These are phyloP conservation scores for Amanita phalloides DNA, from an alignment of 768 basidiomycete genomes.

Conservation along the genomic window DNA sequence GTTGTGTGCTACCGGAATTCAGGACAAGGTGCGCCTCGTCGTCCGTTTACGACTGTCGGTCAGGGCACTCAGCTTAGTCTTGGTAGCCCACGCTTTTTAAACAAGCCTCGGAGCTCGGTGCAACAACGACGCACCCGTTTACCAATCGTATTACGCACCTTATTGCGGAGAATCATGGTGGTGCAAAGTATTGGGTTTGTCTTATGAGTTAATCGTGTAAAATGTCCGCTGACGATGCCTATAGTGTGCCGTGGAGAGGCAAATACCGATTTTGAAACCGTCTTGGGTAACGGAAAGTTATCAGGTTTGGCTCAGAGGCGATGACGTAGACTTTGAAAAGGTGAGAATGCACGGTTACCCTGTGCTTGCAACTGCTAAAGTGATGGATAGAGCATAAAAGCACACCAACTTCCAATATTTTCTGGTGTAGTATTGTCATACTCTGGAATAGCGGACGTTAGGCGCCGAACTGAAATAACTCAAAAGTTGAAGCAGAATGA, in stretches of 20 bases:
- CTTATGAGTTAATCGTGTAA: not conserved
- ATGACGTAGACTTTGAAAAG: slow-evolving; percentile 59
- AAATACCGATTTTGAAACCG: slow-evolving; percentile 69
- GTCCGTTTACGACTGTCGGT: not conserved
- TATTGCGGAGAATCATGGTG: slow-evolving; percentile 68
- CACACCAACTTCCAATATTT: slow-evolving; percentile 66
- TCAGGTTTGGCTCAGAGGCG: slow-evolving; percentile 67
- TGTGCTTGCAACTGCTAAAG: not conserved
- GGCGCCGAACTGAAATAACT: slow-evolving; percentile 52
- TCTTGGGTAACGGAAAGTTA: slow-evolving; percentile 72
- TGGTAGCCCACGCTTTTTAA: slow-evolving; percentile 52
- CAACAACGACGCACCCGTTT: slow-evolving; percentile 53
- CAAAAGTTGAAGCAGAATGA: slow-evolving; percentile 45
- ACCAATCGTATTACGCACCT: slow-evolving; percentile 87
- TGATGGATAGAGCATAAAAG: slow-evolving; percentile 37
- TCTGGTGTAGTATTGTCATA: slow-evolving; percentile 56
- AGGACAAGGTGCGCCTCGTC: slow-evolving; percentile 52
- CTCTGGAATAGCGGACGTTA: slow-evolving; percentile 63
- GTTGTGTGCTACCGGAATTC: slow-evolving; percentile 68
- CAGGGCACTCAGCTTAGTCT: not conserved
- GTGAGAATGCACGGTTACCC: slow-evolving; percentile 25
- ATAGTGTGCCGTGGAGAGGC: slow-evolving; percentile 75
- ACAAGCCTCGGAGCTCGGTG: slow-evolving; percentile 76
- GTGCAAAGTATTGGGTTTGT: slow-evolving; percentile 72
- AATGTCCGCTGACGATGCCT: slow-evolving; percentile 3